Evolutionary conservation across 2,329 filamentous ascomycete genomes (phyloP).

Genomic region (Verticillium albo-atrum): DNA sequence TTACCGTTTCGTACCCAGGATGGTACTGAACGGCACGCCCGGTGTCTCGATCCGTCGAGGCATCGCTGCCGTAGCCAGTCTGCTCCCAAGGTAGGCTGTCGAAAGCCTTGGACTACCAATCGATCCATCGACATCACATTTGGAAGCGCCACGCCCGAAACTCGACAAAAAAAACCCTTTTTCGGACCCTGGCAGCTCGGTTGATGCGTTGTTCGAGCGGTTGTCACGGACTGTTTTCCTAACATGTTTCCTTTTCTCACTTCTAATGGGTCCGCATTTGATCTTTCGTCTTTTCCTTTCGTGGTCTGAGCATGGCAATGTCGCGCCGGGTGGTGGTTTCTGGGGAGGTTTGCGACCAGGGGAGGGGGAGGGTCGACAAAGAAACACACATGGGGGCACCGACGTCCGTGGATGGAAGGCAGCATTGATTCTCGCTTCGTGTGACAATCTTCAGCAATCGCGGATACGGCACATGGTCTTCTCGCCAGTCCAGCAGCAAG

Average conservation of each 20-base stretch:
- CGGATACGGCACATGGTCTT: neutral
- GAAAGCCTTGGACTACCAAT: neutral
- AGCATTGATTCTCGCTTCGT: neutral
- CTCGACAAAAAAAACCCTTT: neutral
- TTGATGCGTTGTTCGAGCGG: slow-evolving; percentile 27
- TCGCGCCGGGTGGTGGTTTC: slow-evolving; percentile 23
- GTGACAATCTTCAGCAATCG: neutral
- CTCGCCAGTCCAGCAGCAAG: neutral
- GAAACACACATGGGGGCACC: neutral
- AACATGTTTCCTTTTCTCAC: slow-evolving; percentile 15
- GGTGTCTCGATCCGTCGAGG: slow-evolving; percentile 24
- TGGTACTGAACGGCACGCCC: slow-evolving; percentile 32
- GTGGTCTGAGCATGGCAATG: slow-evolving; percentile 18
- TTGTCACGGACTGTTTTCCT: slow-evolving; percentile 5
- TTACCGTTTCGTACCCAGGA: neutral
- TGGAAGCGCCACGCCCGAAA: neutral
- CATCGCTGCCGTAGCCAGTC: slow-evolving; percentile 20
- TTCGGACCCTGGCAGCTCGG: slow-evolving; percentile 9
- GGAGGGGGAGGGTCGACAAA: neutral
- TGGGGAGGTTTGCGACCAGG: slow-evolving; percentile 25
- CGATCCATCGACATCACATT: neutral
- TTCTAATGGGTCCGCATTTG: slow-evolving; percentile 6
- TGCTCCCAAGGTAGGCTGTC: neutral
- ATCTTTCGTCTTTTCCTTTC: slow-evolving; percentile 7
- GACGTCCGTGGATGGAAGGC: neutral